Evolutionary conservation across 2,329 filamentous ascomycete species (phyloP), one percentile per base, ranked within the genome.

Genomic region (Botrytis cinerea): DNA sequence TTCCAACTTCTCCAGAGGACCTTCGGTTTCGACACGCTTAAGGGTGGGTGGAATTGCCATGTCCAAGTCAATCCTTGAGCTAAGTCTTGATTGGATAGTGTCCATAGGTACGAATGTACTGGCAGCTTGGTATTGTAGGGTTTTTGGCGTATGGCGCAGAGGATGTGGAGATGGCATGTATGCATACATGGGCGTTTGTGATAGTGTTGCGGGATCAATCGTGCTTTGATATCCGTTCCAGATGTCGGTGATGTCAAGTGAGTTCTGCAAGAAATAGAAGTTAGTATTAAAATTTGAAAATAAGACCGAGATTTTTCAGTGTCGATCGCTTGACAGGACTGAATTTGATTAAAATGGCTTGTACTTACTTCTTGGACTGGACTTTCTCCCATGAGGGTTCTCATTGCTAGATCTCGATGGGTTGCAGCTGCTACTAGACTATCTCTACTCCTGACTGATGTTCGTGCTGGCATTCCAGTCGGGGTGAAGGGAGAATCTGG

Each of bases 361-460:
- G 38, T 32, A 69, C 66, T 69, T 69, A 69, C 66, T 28, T 69
- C n/a, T 14, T 38, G 48, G 32, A n/a, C n/a, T 43, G 48, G 18
- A 5, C 16, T 69, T 14, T 69, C 48, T 57, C 66, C 66, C 8
- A 69, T n/a, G 35, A 69, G 46, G 16, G 10, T 57, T 28, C 54
- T 69, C 38, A 69, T 28, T 22, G 66, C 66, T 25, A 43, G n/a
- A 12, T 69, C n/a, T 43, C 66, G 35, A 57, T 69, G 66, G 8
- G 51, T n/a, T 20, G 35, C 66, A 32, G 66, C 38, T 43, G 51
- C 48, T 22, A 69, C 6, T 16, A 69, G n/a, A 43, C 66, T 69
- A 9, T 57, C 66, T 12, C 66, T 38, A 43, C 66, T 69, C 45
- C 66, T 69, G 2, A 28, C 20, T 12, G 66, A 69, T 57, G n/a